Evolutionary conservation across 2,329 filamentous ascomycete genomes (phyloP).

Genomic region (Paecilomyces variotii): DNA sequence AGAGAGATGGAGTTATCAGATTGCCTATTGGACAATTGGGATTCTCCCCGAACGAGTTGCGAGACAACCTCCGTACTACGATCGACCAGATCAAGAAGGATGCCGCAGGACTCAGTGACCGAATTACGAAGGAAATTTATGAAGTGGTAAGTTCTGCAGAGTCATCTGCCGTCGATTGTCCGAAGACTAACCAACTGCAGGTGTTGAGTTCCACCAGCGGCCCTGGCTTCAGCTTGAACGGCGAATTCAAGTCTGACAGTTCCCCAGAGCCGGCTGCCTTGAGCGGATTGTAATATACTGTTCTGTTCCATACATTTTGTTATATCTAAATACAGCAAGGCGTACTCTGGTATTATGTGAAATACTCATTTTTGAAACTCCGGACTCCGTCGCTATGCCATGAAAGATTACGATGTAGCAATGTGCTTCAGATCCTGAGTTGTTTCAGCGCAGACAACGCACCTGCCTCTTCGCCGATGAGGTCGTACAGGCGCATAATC

Average conservation of each 20-base stretch:
- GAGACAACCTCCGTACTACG: slow-evolving; percentile 72
- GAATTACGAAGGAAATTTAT: slow-evolving; percentile 63
- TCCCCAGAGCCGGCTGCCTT: slow-evolving; percentile 47
- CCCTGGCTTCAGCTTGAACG: slow-evolving; percentile 79
- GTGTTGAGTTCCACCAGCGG: slow-evolving; percentile 82
- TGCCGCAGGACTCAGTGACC: slow-evolving; percentile 56
- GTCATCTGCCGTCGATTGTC: slow-evolving; percentile 21
- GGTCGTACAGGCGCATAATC: slow-evolving; percentile 52
- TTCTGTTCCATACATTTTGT: slow-evolving; percentile 40
- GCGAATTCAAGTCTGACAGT: slow-evolving; percentile 60
- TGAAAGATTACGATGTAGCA: slow-evolving; percentile 14
- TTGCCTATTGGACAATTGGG: slow-evolving; percentile 86
- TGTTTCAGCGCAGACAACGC: slow-evolving; percentile 51
- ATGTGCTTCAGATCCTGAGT: slow-evolving; percentile 19
- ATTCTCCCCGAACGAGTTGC: slow-evolving; percentile 79
- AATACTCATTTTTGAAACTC: slow-evolving; percentile 12
- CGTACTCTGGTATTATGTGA: slow-evolving; percentile 34
- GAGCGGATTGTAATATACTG: slow-evolving; percentile 40
- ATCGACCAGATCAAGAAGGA: slow-evolving; percentile 72
- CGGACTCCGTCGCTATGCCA: slow-evolving; percentile 43
- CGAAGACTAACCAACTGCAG: slow-evolving; percentile 46
- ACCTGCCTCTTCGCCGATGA: slow-evolving; percentile 53
- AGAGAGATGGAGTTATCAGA: slow-evolving; percentile 73
- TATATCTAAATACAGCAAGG: slow-evolving; percentile 31
- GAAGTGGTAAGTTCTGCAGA: slow-evolving; percentile 49